Evolutionary conservation across 2,329 filamentous ascomycete genomes (phyloP), one percentile per base, ranked within the genome.

Genomic region (Tolypocladium album): DNA sequence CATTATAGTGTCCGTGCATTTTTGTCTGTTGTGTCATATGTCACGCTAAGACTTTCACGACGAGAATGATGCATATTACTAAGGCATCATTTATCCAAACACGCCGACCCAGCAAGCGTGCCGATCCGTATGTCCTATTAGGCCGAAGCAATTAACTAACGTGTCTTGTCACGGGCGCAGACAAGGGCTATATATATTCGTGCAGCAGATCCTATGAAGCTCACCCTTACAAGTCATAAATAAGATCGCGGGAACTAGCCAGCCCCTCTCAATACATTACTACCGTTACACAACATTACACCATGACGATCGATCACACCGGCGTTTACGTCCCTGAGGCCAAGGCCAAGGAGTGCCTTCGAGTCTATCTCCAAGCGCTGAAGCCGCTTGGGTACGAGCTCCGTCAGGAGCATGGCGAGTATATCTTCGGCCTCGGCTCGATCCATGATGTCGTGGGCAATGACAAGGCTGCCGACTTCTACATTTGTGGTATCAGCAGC

Each of bases 231-330:
- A 31, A 3, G 27, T 31, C 5, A 31, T 5, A 31, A 31, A 31
- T 5, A 31, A 31, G 5, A 31, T 31, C 27, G 27, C 5, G 27
- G 27, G 27, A 31, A 31, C 27, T 31, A 31, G 27, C 27, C 27
- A 31, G 27, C 27, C 24, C 15, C 22, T 3, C 1, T 45, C 9
- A 12, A 24, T 22, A 11, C n/a, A n/a, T 1, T 2, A 3, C 2
- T 22, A 9, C 42, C 6, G 42, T 22, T 24, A 56, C 34, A n/a
- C 43, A 36, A 11, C 17, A 27, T 55, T 40, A 50, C 58, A 69
- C 47, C 60, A 76, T 74, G 72, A 62, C 69, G 39, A 71, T 76
- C 62, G 69, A 74, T 53, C 74, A 76, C 66, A 66, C 69, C 47
- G 64, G 67, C 34, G 34, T 58, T 61, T 59, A 58, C 24, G 65